Percentiles rank a stretch among this genome's conserved stretches.
Evolutionary conservation across 164 flowering plant genomes (phyloP).

Genomic region (Magnolia sinica): DNA sequence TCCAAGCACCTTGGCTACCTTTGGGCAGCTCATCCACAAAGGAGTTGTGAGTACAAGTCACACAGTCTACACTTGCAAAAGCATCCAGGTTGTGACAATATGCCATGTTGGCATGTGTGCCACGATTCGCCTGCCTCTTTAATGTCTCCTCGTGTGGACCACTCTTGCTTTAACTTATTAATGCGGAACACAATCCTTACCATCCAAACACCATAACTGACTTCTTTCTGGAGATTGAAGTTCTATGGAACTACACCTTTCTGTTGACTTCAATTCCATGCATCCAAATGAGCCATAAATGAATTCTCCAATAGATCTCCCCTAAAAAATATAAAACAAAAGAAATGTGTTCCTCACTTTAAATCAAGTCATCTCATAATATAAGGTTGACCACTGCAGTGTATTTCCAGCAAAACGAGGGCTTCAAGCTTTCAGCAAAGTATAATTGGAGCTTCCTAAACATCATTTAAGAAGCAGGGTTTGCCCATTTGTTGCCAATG

Average conservation of each 20-base stretch:
- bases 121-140: no score
- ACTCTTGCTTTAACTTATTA: no score
- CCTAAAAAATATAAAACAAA: not conserved
- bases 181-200: not conserved
- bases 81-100: no score
- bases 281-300: not conserved
- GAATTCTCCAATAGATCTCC: no score
- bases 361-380: not conserved
- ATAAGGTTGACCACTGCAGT: not conserved
- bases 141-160: no score
- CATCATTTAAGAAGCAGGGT: not conserved
- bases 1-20: no score
- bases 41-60: no score
- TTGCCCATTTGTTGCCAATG: not conserved
- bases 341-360: not conserved
- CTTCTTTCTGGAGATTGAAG: not conserved
- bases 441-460: not conserved
- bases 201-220: not conserved
- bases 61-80: no score
- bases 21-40: no score
- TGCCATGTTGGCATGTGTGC: no score
- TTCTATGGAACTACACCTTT: not conserved
- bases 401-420: no score
- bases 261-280: not conserved
- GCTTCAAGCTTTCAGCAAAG: no score